Evolutionary conservation across 2,329 filamentous ascomycete genomes (phyloP).

Genomic region (Sclerotinia borealis): DNA sequence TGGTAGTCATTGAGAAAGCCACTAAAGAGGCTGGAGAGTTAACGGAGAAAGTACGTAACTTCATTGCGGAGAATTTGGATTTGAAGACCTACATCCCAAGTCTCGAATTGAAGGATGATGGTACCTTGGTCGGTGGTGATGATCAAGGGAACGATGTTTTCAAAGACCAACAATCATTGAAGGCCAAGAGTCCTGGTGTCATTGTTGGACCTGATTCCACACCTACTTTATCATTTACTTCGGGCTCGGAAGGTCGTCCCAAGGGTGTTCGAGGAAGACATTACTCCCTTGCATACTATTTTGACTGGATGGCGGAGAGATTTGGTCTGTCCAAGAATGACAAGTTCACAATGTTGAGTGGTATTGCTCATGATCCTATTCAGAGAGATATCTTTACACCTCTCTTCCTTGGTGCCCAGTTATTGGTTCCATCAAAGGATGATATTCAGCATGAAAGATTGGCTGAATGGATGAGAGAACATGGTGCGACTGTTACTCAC

Average conservation of each 20-base stretch:
- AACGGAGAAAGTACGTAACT: conserved; percentile 51
- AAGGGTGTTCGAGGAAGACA: conserved; percentile 87
- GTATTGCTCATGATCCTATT: conserved; percentile 73
- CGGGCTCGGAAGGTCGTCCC: conserved; percentile 69
- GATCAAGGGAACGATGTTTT: conserved; percentile 63
- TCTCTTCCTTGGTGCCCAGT: conserved; percentile 73
- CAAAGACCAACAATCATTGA: conserved; percentile 44
- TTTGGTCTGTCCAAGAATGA: conserved; percentile 69
- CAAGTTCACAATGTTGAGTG: conserved; percentile 75
- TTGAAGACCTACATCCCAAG: conserved; percentile 71
- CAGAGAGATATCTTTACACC: conserved; percentile 82
- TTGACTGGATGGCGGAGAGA: conserved; percentile 84
- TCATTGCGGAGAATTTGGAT: conserved; percentile 65
- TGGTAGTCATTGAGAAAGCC: conserved; percentile 69
- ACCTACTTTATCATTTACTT: conserved; percentile 69
- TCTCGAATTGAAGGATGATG: conserved; percentile 65
- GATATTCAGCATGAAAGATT: conserved; percentile 82
- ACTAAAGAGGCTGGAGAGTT: conserved; percentile 61
- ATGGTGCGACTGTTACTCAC: conserved; percentile 73
- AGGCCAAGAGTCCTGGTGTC: conserved; percentile 57
- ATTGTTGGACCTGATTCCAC: conserved; percentile 80
- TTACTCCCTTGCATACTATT: conserved; percentile 80
- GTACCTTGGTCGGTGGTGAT: conserved; percentile 63
- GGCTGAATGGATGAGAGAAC: conserved; percentile 79
- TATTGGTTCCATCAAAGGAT: conserved; percentile 73